Evolutionary conservation across 2,329 filamentous ascomycete genomes (phyloP), one percentile per base, ranked within the genome.

Genomic region (Fusarium phyllophilum): DNA sequence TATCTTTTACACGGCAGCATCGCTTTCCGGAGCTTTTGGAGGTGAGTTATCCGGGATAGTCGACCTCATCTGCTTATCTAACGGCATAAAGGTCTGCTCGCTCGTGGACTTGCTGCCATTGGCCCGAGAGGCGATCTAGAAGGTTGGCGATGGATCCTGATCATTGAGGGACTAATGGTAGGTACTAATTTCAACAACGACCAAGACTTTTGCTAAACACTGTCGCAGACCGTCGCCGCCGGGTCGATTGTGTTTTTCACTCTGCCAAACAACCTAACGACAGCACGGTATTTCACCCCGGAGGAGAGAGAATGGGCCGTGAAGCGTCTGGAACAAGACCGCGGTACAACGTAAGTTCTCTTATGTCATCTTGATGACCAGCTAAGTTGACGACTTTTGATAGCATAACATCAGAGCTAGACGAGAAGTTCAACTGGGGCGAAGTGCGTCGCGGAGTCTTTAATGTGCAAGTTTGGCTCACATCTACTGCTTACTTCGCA

Each of bases 1-100:
- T 36, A 82, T 93, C 11, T 92, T 93, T 76, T 93, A 92, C 78
- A 62, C 60, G 34, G 52, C 60, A 89, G 92, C 77, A 83, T 87
- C 68, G 86, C 85, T n/a, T 80, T 90, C 22, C 81, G 60, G 60
- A 38, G 60, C 60, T 4, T 62, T 62, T 9, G 60, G 60, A 58
- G 60, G 60, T 62, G 24, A 58, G 41, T n/a, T 34, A 1, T 7
- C 6, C 15, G 8, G 10, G 9, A 7, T 6, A 1, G 2, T 3
- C n/a, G 20, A 8, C 10, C 7, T 1, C 6, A 11, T 48, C 14
- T 22, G 5, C 3, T 46, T 46, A 13, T 2, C 56, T 59, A 7
- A 59, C 33, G 1, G 8, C 9, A 22, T 7, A 8, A 38, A 62
- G 60, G 51, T 13, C 11, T 62, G 13, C 60, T 62, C 34, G 60